phyloP scores from a whole-genome alignment of 768 basidiomycete genomes.

The Lactifluus rugatus region DNA sequence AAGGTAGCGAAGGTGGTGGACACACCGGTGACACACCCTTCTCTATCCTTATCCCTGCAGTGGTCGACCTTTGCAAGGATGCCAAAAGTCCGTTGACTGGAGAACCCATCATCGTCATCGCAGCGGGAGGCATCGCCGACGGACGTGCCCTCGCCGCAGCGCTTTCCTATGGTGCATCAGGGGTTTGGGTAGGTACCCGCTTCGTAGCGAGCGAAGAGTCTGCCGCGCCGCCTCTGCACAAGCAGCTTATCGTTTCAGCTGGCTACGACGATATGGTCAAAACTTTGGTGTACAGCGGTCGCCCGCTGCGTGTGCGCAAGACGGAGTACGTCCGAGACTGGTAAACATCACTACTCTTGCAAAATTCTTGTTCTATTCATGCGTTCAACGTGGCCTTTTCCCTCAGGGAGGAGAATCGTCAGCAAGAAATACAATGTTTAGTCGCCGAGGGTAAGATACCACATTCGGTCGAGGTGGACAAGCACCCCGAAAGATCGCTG shows the following conservation, averaged over 20 bases:
- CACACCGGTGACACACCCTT: constrained; percentile 81
- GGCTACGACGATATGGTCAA: constrained; percentile 67
- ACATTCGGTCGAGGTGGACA: constrained; percentile 61
- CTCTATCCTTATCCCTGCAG: constrained; percentile 72
- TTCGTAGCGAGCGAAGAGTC: constrained; percentile 80
- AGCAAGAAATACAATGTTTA: constrained; percentile 48
- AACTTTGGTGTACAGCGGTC: constrained; percentile 67
- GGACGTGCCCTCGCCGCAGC: constrained; percentile 73
- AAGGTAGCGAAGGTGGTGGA: constrained; percentile 82
- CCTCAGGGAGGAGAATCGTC: constrained; percentile 51
- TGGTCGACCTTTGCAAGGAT: constrained; percentile 67
- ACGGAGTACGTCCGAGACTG: constrained; percentile 73
- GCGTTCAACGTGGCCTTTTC: not conserved
- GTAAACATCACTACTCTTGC: constrained; percentile 29
- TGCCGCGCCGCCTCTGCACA: constrained; percentile 65
- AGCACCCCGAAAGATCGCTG: constrained; percentile 55
- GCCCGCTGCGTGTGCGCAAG: constrained; percentile 73
- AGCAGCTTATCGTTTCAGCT: constrained; percentile 54
- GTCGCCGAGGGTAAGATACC: constrained; percentile 61
- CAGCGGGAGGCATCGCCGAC: constrained; percentile 78
- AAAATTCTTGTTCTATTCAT: not conserved
- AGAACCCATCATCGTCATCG: constrained; percentile 65
- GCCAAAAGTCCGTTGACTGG: constrained; percentile 69
- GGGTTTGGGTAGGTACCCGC: constrained; percentile 83
- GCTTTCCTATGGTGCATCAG: constrained; percentile 69